Evolutionary conservation across 179 eudicot species (phyloP).

Genomic region (Sideroxylon spinosum): DNA sequence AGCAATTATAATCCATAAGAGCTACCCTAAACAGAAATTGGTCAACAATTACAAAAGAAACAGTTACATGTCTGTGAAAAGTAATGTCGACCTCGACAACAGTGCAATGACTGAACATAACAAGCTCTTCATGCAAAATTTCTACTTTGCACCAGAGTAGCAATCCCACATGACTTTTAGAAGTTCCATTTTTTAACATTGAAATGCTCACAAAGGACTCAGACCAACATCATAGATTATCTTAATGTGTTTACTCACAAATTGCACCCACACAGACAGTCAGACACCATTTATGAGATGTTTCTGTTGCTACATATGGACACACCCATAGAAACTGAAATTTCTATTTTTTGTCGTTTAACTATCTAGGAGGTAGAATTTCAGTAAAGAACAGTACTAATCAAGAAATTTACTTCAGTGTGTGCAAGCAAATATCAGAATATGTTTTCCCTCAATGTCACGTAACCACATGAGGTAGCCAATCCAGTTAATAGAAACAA

Average conservation of each 20-base stretch:
- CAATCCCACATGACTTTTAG: neutral
- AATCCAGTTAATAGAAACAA: neutral
- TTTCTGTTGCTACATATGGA: neutral
- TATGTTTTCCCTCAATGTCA: neutral
- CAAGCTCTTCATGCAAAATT: neutral
- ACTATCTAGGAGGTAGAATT: neutral
- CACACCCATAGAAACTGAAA: neutral
- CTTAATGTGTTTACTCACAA: neutral
- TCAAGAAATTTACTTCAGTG: neutral
- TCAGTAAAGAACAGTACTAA: neutral
- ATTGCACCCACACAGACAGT: too few relatives aligned
- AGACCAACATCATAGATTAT: slow-evolving; percentile 7
- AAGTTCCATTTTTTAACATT: neutral
- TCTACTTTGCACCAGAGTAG: neutral
- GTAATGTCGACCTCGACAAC: neutral
- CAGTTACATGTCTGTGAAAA: neutral
- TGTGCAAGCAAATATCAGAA: neutral
- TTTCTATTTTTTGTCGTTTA: neutral
- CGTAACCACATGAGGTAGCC: neutral
- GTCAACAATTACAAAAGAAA: neutral
- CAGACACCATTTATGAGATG: neutral
- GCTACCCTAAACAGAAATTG: slow-evolving; percentile 3
- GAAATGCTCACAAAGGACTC: neutral
- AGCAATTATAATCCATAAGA: neutral
- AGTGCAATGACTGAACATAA: slow-evolving; percentile 6